Evolutionary conservation across 202 grass and related monocot genomes (phyloP).

Genomic region (Digitaria exilis): DNA sequence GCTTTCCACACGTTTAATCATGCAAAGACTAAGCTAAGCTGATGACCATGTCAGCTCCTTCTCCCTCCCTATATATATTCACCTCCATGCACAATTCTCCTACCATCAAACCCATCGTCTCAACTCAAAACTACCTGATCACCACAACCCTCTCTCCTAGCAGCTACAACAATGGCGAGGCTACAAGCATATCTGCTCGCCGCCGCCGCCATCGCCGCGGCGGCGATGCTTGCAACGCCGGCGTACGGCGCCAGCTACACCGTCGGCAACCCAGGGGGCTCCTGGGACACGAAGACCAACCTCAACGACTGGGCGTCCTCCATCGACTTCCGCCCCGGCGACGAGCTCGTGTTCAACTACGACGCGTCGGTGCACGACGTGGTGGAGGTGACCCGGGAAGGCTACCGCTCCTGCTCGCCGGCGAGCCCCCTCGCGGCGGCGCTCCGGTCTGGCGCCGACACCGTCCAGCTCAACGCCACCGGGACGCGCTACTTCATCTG

Average conservation of each 20-base stretch:
- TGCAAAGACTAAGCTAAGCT: neutral
- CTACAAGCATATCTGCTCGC: slow-evolving; percentile 9
- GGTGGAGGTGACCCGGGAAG: slow-evolving; percentile 43
- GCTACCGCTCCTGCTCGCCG: slow-evolving; percentile 42
- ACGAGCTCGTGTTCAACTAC: slow-evolving; percentile 48
- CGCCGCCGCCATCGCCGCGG: neutral
- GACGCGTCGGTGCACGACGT: slow-evolving; percentile 35
- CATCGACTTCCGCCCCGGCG: slow-evolving; percentile 47
- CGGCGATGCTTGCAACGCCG: neutral
- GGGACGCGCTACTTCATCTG: slow-evolving; percentile 56
- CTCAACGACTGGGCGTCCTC: slow-evolving; percentile 46
- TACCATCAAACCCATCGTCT: neutral
- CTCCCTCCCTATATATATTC: neutral
- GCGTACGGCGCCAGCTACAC: slow-evolving; percentile 45
- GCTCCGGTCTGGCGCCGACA: neutral
- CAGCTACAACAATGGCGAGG: neutral
- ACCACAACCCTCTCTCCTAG: neutral
- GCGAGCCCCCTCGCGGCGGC: neutral
- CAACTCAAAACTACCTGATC: neutral
- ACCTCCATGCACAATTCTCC: neutral
- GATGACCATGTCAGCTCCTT: neutral
- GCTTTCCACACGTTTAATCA: neutral
- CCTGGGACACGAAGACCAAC: slow-evolving; percentile 54
- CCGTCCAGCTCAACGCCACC: neutral
- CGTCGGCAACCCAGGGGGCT: slow-evolving; percentile 44